A percentile compares a stretch with the other conserved stretches of the same genome.
Evolutionary conservation across 495 filamentous ascomycete species (phyloP).

Genomic region (Penicillium daleae): DNA sequence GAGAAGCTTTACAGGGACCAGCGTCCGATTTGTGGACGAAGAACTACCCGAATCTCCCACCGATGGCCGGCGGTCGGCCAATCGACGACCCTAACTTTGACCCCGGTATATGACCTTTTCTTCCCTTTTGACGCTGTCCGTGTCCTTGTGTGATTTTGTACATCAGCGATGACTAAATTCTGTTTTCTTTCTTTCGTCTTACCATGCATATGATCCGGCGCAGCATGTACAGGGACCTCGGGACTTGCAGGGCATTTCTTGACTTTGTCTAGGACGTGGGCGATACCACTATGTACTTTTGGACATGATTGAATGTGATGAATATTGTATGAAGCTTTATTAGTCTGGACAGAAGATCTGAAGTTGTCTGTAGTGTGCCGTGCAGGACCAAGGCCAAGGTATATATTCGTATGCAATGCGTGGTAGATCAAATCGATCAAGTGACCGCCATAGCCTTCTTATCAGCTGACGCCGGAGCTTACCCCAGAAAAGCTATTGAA

Average conservation of each 20-base stretch:
- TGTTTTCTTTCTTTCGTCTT: slow-evolving; percentile 18
- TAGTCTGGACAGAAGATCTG: background rate
- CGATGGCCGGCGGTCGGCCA: slow-evolving; percentile 43
- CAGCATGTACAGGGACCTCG: slow-evolving; percentile 33
- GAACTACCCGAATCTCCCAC: slow-evolving; percentile 49
- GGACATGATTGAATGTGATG: slow-evolving; percentile 34
- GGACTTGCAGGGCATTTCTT: slow-evolving; percentile 19
- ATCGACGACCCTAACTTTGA: slow-evolving; percentile 36
- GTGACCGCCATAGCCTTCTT: background rate
- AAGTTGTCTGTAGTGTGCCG: background rate
- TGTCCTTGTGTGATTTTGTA: slow-evolving; percentile 15
- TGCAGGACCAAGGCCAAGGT: background rate
- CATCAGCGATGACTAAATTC: slow-evolving; percentile 22
- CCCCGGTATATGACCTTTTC: slow-evolving; percentile 18
- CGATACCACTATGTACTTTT: slow-evolving; percentile 28
- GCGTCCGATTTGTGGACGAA: slow-evolving; percentile 50
- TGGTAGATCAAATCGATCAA: background rate
- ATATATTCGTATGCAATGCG: background rate
- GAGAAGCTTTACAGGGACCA: slow-evolving; percentile 41
- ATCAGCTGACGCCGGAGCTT: slow-evolving; percentile 3
- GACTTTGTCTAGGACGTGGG: slow-evolving; percentile 12
- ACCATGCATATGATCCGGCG: slow-evolving; percentile 35
- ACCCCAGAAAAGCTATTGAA: background rate
- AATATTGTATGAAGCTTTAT: background rate
- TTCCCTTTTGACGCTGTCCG: background rate